Base-by-base conservation (phyloP, 345 rosid genomes). In the Eucalyptus polybractea region DNA sequence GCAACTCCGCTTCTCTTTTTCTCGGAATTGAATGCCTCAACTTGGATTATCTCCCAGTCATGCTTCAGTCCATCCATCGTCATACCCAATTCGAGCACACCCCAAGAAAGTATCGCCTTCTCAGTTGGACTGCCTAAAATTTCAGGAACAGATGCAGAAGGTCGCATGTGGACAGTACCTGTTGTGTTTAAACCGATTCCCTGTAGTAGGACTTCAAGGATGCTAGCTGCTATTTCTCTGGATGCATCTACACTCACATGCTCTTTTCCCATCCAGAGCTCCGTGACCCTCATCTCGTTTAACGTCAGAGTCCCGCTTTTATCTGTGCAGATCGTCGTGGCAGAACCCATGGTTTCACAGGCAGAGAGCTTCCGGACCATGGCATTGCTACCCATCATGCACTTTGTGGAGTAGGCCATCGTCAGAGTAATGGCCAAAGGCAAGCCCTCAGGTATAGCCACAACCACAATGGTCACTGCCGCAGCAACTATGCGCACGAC, bases 261-360 rank as follows among this genome's bases (percentile, higher is more conserved):
- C 56, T 94, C 93, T 29, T 90, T 88, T 33, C 98, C 98, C 2
- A 92, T 87, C 94, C 96, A 94, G 86, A 95, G 90, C 87, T 94
- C 93, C 3, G 95, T 94, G 81, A 95, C 98, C 86, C 90, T 92
- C 98, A 96, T 96, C 72, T 90, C 92, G 88, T 95, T 95, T 87
- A 93, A 89, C 44, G 98, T 96, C 16, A 97, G 94, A 40, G 97
- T 95, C n/a, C 98, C 97, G 17, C 94, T 96, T 93, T 95, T 97
- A 54, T 95, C 95, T 0, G 97, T 97, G 85, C 97, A 96, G 3
- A 96, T 95, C 8, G 93, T 92, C 3, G 97, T 94, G 4, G 97
- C 97, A 22, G 97, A 97, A n/a, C 98, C 97, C 96, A 97, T 97
- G 5, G 96, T 96, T 89, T 97, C 99, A n/a, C 98, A 97, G 10